Conservation (phyloP, 768 basidiomycete species). For the Tricholoma sp. region DNA sequence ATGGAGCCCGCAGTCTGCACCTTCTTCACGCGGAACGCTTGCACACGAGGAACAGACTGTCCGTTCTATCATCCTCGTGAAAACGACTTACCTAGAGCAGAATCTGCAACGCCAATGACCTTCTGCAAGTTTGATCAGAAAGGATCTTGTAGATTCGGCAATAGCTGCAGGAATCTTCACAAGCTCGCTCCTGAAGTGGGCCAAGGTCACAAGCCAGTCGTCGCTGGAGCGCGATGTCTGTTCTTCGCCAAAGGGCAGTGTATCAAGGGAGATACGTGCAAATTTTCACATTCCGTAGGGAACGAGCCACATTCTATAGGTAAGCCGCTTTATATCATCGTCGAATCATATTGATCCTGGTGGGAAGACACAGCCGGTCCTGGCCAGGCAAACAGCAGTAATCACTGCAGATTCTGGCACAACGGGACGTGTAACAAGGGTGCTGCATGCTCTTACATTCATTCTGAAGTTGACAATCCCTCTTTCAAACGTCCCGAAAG, state of each 20-base stretch:
- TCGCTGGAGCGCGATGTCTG: slow-evolving; percentile 8
- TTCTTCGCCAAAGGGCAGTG: slow-evolving; percentile 12
- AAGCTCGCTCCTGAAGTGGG: neutral
- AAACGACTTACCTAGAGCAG: neutral
- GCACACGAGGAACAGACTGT: neutral
- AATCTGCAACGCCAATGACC: neutral
- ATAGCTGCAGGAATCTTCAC: slow-evolving; percentile 9
- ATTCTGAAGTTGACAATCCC: neutral
- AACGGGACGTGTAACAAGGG: slow-evolving; percentile 8
- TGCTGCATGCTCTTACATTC: slow-evolving; percentile 7
- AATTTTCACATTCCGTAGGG: neutral
- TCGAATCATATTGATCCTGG: neutral
- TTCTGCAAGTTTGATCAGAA: slow-evolving; percentile 10
- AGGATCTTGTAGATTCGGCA: slow-evolving; percentile 7
- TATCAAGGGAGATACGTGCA: slow-evolving; percentile 5
- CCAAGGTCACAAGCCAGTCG: neutral
- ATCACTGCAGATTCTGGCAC: slow-evolving; percentile 8
- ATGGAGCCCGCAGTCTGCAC: neutral
- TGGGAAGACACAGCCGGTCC: neutral
- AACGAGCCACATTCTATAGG: neutral
- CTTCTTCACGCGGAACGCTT: neutral
- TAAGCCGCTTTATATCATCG: neutral
- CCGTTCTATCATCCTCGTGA: neutral
- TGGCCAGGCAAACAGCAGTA: neutral
- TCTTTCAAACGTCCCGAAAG: neutral